Conservation (phyloP, 2,329 filamentous ascomycete genomes). For the Penicillium crustosum region DNA sequence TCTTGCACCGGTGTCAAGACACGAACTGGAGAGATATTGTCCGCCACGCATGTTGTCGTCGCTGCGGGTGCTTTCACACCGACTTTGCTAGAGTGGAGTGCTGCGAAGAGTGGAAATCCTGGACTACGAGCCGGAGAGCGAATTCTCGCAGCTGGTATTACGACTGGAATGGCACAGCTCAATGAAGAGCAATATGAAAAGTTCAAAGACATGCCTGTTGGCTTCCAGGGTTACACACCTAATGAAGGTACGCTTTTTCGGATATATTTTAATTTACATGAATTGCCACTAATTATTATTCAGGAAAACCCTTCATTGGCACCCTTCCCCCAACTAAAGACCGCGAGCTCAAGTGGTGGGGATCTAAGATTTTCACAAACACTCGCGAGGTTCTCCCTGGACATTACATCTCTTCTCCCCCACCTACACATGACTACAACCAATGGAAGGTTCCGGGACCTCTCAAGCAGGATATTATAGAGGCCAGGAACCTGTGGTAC, state of each 20-base stretch:
- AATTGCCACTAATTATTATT: conserved; percentile 15
- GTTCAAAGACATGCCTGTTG: conserved; percentile 46
- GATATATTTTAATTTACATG: not conserved
- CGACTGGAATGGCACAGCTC: conserved; percentile 50
- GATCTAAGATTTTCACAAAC: conserved; percentile 60
- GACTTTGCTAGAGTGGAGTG: conserved; percentile 47
- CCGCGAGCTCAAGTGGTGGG: conserved; percentile 59
- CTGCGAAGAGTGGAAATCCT: conserved; percentile 34
- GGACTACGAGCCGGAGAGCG: conserved; percentile 53
- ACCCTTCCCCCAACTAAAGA: conserved; percentile 55
- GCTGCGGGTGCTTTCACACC: conserved; percentile 37
- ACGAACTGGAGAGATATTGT: conserved; percentile 24
- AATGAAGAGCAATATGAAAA: conserved; percentile 37
- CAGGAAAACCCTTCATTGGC: conserved; percentile 57
- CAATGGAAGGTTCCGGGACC: conserved; percentile 61
- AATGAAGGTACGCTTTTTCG: conserved; percentile 26
- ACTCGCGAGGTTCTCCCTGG: conserved; percentile 55
- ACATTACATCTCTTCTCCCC: conserved; percentile 58
- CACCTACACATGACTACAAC: conserved; percentile 54
- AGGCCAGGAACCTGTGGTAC: conserved; percentile 60
- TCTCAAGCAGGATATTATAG: conserved; percentile 60
- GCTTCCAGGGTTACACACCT: conserved; percentile 48
- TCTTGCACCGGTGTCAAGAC: conserved; percentile 36
- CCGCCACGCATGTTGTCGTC: conserved; percentile 30
- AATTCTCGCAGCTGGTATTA: conserved; percentile 51